These are phyloP conservation scores for Sechiopsis laciniata DNA, from an alignment of 306 rosid genomes.

Conservation along the genomic window DNA sequence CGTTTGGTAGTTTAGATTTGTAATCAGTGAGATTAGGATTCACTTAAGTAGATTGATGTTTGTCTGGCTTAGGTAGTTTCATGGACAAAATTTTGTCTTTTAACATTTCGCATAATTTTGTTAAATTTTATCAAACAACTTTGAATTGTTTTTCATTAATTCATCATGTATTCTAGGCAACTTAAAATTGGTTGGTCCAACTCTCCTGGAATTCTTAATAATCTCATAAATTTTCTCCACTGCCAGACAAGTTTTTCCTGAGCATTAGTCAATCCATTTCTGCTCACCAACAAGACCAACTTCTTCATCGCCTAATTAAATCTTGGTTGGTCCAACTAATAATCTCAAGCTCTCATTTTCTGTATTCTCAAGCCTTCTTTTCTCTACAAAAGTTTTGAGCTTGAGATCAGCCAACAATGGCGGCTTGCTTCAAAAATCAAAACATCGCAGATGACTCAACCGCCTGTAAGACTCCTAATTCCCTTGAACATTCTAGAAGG, in stretches of 20 bases:
- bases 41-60: too few species aligned
- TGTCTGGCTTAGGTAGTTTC: too few species aligned
- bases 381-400: conserved; percentile 4
- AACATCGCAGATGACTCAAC: conserved; percentile 5
- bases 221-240: not conserved
- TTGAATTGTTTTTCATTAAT: not conserved
- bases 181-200: not conserved
- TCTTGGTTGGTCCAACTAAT: conserved; percentile 17
- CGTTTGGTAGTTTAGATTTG: too few species aligned
- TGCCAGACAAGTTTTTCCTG: not conserved
- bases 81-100: too few species aligned
- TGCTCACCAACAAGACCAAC: conserved; percentile 22
- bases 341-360: conserved; percentile 7
- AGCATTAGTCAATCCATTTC: not conserved
- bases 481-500: too few species aligned
- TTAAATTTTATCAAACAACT: not conserved
- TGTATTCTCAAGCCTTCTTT: conserved; percentile 1
- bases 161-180: not conserved
- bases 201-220: not conserved
- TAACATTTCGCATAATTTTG: not conserved
- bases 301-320: not conserved
- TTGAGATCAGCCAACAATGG: not conserved
- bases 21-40: too few species aligned
- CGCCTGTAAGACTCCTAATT: too few species aligned
- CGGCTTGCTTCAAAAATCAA: not conserved